Evolutionary conservation across 2,329 filamentous ascomycete genomes (phyloP), one percentile per base, ranked within the genome.

Genomic region (Sarocladiaceae sp.): DNA sequence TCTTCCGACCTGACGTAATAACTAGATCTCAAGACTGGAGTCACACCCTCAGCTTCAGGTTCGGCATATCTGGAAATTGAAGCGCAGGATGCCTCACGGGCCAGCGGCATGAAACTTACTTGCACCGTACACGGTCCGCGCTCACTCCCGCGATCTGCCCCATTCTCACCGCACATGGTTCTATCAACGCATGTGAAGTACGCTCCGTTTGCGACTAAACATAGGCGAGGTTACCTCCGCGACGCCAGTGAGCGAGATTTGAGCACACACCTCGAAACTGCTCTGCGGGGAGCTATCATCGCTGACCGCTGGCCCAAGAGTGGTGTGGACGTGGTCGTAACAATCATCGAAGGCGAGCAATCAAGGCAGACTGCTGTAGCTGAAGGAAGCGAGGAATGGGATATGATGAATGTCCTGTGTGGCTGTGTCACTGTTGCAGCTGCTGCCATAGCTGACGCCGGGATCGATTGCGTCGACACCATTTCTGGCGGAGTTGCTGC

Each of bases 291-390:
- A 1, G 88, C 90, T 7, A 84, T 97, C 49, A 93, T 97, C 63
- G 91, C 90, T 13, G 92, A 97, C 66, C 79, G 93, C 53, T 99
- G 93, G 90, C 94, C 94, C n/a, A 99, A 99, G 76, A 96, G 90
- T 66, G 92, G 90, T 40, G 86, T 96, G n/a, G 94, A 99, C 66
- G 86, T 99, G 36, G 86, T 96, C 17, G 84, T 99, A 47, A 97
- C 91, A 0, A 84, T 99, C 47, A 76, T 99, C 17, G 94, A 99
- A 71, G 93, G 90, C 3, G 94, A 97, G 64, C 90, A 97, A 65
- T 87, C 93, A 70, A 79, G 66, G 66, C 80, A 68, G 66, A 68
- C 68, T 44, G 71, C 70, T 2, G 64, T 73, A 26, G 71, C 72
- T 22, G 69, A 73, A 59, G 75, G 72, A 8, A 79, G 83, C 54